These are phyloP conservation scores for Coccomyxa subellipsoidea DNA, from an alignment of 163 green algal genomes.

Conservation along the genomic window DNA sequence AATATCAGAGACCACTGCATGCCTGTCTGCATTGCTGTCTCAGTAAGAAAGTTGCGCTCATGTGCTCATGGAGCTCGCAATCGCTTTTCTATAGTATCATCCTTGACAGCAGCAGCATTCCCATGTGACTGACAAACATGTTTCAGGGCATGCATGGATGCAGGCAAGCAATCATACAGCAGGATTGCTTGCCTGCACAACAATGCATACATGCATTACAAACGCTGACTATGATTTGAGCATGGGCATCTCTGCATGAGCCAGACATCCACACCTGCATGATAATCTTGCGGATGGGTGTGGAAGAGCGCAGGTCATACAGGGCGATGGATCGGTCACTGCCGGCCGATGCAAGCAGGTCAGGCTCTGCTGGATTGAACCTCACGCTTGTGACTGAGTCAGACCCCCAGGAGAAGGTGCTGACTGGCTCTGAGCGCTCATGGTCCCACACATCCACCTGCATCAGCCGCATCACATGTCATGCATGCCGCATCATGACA, in stretches of 20 bases:
- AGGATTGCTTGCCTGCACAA: background rate
- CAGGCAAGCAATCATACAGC: background rate
- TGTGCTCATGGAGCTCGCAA: background rate
- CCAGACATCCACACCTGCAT: too few relatives aligned
- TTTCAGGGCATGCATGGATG: too few relatives aligned
- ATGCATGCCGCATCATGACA: background rate
- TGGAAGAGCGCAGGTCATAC: constrained; percentile 89
- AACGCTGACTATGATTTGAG: too few relatives aligned
- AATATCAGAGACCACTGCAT: background rate
- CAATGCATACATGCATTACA: background rate
- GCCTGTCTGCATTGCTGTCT: background rate
- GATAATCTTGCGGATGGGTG: constrained; percentile 88
- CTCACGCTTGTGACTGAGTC: constrained; percentile 84
- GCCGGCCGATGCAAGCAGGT: constrained; percentile 89
- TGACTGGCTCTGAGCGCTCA: constrained; percentile 78
- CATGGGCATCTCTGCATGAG: too few relatives aligned
- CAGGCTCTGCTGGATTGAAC: constrained; percentile 92
- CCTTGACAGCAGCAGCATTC: background rate
- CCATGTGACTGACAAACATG: too few relatives aligned
- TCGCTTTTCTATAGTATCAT: background rate
- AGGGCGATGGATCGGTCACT: constrained; percentile 90
- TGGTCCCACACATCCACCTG: constrained; percentile 94
- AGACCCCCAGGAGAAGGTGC: constrained; percentile 85
- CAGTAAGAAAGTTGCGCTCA: background rate
- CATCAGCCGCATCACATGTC: background rate